Evolutionary conservation across 2,329 filamentous ascomycete species (phyloP).

Genomic region (Ophidiomyces ophidiicola): DNA sequence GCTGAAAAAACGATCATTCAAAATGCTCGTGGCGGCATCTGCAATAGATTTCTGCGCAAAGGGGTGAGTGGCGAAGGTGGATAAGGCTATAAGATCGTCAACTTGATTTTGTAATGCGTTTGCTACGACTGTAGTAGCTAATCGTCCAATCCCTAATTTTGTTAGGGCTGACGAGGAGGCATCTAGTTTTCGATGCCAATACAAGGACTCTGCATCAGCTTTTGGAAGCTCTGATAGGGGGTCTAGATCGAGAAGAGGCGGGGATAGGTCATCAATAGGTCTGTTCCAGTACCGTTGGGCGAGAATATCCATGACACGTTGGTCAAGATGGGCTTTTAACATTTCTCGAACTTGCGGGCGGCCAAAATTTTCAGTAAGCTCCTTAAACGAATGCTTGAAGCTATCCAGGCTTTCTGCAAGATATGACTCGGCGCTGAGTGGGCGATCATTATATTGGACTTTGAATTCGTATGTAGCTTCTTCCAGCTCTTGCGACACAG

Average conservation of each 20-base stretch:
- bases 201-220: conserved; percentile 69
- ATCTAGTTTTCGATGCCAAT: conserved; percentile 91
- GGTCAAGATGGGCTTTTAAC: conserved; percentile 83
- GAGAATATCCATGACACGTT: conserved; percentile 83
- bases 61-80: conserved; percentile 79
- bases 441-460: conserved; percentile 95
- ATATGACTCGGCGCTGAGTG: conserved; percentile 89
- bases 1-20: conserved; percentile 91
- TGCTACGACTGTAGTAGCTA: conserved; percentile 85
- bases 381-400: conserved; percentile 97
- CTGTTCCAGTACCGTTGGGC: conserved; percentile 97
- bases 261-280: conserved; percentile 70
- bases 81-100: conserved; percentile 62
- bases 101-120: conserved; percentile 76
- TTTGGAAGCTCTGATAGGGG: conserved; percentile 67
- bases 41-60: conserved; percentile 88
- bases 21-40: conserved; percentile 75
- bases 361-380: conserved; percentile 80
- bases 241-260: conserved; percentile 55
- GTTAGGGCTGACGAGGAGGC: conserved; percentile 81
- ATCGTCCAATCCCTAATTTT: conserved; percentile 80
- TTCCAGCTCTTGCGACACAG: conserved; percentile 86
- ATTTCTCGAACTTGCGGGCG: conserved; percentile 78
- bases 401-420: conserved; percentile 86
- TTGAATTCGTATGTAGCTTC: conserved; percentile 98